These are phyloP conservation scores for Lachnellula suecica DNA, from an alignment of 2,329 filamentous ascomycete species.

Conservation along the genomic window DNA sequence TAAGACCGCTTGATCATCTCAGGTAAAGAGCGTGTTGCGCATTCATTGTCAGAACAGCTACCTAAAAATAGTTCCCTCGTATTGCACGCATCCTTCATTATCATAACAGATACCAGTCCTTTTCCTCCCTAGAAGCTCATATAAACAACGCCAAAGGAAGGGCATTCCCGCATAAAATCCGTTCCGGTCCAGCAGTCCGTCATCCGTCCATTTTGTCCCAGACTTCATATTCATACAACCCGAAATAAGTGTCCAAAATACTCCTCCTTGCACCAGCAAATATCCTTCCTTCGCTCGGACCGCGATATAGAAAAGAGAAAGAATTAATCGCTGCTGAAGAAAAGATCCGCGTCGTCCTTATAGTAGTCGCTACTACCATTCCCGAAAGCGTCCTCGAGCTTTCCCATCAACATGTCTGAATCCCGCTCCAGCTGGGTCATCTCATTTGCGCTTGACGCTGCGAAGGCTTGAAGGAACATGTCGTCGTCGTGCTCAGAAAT, in stretches of 20 bases:
- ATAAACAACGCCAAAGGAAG: conserved; percentile 16
- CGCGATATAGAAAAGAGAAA: neutral
- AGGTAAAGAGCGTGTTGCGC: neutral
- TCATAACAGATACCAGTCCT: conserved; percentile 4
- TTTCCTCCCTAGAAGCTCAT: neutral
- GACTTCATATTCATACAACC: conserved; percentile 13
- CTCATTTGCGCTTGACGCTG: conserved; percentile 18
- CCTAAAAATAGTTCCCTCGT: neutral
- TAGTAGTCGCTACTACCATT: conserved; percentile 25
- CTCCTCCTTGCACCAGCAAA: neutral
- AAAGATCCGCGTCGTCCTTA: conserved; percentile 28
- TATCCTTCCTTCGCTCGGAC: neutral
- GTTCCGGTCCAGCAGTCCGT: neutral
- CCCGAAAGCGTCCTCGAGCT: conserved; percentile 31
- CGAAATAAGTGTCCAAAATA: neutral
- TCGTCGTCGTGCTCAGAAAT: conserved; percentile 31
- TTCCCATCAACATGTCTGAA: conserved; percentile 30
- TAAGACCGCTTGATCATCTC: neutral
- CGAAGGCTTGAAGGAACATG: conserved; percentile 36
- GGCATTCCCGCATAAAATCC: conserved; percentile 9
- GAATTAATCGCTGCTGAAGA: conserved; percentile 33
- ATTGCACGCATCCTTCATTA: conserved; percentile 4
- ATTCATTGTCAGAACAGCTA: conserved; percentile 1
- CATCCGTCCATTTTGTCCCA: neutral
- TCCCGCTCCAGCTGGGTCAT: conserved; percentile 30